A percentile compares a stretch with the other conserved stretches of the same genome.
phyloP scores from a whole-genome alignment of 257 asterid species.

The Anisodus acutangulus region DNA sequence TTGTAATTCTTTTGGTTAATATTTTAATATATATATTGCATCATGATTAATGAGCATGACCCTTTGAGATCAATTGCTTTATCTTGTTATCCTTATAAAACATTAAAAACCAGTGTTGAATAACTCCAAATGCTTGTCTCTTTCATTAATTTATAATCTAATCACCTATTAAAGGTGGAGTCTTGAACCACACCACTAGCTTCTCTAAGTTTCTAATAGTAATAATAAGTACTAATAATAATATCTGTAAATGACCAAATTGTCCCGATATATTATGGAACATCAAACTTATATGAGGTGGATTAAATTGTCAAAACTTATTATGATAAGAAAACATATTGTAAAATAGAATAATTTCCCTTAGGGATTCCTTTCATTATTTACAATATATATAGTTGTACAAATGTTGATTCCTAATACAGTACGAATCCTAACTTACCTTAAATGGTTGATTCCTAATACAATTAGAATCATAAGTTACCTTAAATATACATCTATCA shows the following conservation, averaged over 20 bases:
- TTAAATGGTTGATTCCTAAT: no score
- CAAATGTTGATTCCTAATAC: no score
- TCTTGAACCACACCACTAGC: slow-evolving; percentile 1
- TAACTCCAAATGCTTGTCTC: slow-evolving; percentile 15
- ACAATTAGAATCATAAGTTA: no score
- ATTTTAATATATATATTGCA: neutral
- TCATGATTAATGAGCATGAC: neutral
- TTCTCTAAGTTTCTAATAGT: neutral
- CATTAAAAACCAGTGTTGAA: neutral
- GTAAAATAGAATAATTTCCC: no score
- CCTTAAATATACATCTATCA: no score
- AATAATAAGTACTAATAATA: neutral
- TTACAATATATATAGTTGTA: no score
- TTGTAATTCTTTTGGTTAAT: neutral
- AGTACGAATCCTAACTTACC: no score
- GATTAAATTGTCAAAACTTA: neutral
- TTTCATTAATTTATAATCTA: neutral
- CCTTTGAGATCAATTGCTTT: neutral
- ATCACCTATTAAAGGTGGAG: slow-evolving; percentile 19
- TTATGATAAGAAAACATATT: neutral
- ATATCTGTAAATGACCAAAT: neutral
- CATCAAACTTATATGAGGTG: neutral
- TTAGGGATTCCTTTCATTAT: no score
- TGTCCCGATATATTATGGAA: neutral
- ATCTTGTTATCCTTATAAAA: neutral